Evolutionary conservation across 148 eudicot species (phyloP).

Genomic region (Rhododendron vialii): DNA sequence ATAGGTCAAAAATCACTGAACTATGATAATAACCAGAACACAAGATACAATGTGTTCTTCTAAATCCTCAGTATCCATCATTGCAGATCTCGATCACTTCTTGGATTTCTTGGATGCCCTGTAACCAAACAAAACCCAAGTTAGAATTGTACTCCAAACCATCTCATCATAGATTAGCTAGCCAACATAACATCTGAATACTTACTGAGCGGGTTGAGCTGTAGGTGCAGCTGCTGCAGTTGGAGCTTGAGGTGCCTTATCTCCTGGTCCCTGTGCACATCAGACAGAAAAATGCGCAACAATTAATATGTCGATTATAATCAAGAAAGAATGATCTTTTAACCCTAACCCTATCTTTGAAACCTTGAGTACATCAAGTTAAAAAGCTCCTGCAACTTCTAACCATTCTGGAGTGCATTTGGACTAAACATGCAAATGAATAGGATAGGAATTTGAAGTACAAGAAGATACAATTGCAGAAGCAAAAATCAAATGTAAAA

Average conservation of each 20-base stretch:
- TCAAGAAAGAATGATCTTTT: background rate
- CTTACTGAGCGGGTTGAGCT: conserved; percentile 42
- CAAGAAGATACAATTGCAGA: background rate
- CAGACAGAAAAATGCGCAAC: background rate
- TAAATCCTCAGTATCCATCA: background rate
- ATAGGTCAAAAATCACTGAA: background rate
- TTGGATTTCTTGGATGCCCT: conserved; percentile 23
- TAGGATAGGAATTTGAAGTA: background rate
- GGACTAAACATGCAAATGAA: background rate
- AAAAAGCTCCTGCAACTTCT: background rate
- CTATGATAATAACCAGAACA: background rate
- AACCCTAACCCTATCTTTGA: too few species aligned
- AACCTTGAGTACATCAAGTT: background rate
- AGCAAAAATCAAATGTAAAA: background rate
- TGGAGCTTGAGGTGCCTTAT: conserved; percentile 35
- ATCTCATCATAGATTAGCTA: background rate
- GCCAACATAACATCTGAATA: background rate
- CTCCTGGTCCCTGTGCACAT: conserved; percentile 48
- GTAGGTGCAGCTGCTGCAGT: conserved; percentile 43
- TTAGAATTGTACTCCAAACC: background rate
- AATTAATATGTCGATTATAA: background rate
- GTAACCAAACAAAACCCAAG: background rate
- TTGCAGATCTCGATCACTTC: conserved; percentile 10
- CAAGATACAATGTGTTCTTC: background rate
- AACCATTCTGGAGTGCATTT: background rate